Evolutionary conservation across 1,284 basidiomycete species (phyloP).

Genomic region (Cutaneotrichosporon spelunceum): DNA sequence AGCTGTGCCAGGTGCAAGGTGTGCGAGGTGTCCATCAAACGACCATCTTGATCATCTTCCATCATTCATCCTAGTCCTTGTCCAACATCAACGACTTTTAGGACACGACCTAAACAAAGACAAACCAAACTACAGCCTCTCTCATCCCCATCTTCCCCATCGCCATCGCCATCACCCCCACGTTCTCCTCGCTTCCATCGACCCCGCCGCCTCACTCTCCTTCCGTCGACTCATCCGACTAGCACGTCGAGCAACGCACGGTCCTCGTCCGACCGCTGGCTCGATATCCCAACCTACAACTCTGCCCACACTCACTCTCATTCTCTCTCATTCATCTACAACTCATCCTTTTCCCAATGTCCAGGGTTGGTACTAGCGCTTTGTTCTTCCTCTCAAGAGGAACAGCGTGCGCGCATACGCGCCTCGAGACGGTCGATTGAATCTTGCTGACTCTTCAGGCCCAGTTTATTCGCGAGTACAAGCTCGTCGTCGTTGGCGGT

Average conservation of each 20-base stretch:
- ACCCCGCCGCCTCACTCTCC: not conserved
- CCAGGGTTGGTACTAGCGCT: slow-evolving; percentile 14
- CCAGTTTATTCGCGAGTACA: slow-evolving; percentile 90
- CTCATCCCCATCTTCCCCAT: too few species aligned
- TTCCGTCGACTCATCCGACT: not conserved
- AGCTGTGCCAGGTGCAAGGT: too few species aligned
- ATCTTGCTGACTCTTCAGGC: slow-evolving; percentile 57
- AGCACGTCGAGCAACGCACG: not conserved
- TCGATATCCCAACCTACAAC: not conserved
- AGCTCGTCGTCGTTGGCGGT: slow-evolving; percentile 95
- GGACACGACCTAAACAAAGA: too few species aligned
- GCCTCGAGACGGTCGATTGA: too few species aligned
- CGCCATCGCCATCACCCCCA: too few species aligned
- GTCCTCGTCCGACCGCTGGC: slow-evolving; percentile 1
- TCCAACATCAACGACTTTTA: too few species aligned
- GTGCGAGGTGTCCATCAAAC: too few species aligned
- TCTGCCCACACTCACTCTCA: slow-evolving; percentile 3
- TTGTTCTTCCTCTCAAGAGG: not conserved
- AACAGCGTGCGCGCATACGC: too few species aligned
- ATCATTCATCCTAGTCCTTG: too few species aligned
- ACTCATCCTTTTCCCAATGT: slow-evolving; percentile 11
- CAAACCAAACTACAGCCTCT: too few species aligned
- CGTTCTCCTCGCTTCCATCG: too few species aligned
- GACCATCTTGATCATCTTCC: too few species aligned
- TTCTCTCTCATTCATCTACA: not conserved